Conservation (phyloP, 2,329 filamentous ascomycete genomes). For the Dendryphion nanum region DNA sequence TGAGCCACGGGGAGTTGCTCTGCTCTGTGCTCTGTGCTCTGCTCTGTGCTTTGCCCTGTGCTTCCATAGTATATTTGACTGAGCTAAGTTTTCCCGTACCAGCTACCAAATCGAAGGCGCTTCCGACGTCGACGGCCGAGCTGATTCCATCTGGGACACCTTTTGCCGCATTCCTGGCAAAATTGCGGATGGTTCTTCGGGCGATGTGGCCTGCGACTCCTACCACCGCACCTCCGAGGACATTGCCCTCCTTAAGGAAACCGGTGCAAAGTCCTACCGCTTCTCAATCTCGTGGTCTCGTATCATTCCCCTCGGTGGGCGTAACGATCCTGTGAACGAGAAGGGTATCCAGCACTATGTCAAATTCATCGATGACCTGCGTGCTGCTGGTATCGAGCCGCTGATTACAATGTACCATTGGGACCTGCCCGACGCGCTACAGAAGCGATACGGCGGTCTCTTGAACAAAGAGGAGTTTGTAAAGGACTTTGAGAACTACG, state of each 20-base stretch:
- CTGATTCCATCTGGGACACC: slow-evolving; percentile 85
- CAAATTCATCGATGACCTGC: slow-evolving; percentile 74
- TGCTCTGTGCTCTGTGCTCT: too few species aligned
- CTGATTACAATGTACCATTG: slow-evolving; percentile 86
- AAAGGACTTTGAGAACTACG: slow-evolving; percentile 76
- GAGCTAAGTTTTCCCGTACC: slow-evolving; percentile 20
- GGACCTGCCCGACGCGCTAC: slow-evolving; percentile 77
- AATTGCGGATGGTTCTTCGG: slow-evolving; percentile 74
- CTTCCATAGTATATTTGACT: too few species aligned
- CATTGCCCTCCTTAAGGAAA: slow-evolving; percentile 71
- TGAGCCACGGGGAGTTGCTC: too few species aligned
- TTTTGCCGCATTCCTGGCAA: slow-evolving; percentile 80
- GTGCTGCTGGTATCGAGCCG: slow-evolving; percentile 73
- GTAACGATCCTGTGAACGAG: slow-evolving; percentile 77
- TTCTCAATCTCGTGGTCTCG: slow-evolving; percentile 84
- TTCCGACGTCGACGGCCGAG: slow-evolving; percentile 71
- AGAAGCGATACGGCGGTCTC: slow-evolving; percentile 78
- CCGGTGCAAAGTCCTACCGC: slow-evolving; percentile 73
- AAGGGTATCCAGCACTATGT: slow-evolving; percentile 75
- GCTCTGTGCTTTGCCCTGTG: too few species aligned
- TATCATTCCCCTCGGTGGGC: slow-evolving; percentile 81
- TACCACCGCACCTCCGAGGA: slow-evolving; percentile 79
- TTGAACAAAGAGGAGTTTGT: slow-evolving; percentile 81
- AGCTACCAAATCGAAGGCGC: slow-evolving; percentile 89
- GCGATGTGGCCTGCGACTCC: slow-evolving; percentile 79